These are phyloP conservation scores for Candida sanyaensis DNA, from an alignment of 1,139 yeast species.

Conservation along the genomic window DNA sequence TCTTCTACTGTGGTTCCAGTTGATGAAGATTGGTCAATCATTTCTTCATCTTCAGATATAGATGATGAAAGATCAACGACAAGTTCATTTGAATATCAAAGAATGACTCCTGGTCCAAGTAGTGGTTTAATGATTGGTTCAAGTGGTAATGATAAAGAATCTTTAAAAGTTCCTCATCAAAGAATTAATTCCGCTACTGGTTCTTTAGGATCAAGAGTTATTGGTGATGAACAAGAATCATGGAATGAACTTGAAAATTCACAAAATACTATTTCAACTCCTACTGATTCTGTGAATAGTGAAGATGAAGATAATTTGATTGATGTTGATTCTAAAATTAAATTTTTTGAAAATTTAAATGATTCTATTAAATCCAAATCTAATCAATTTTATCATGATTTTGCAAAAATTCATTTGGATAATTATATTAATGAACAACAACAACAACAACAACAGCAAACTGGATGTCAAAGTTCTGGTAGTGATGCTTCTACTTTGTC, in stretches of 20 bases:
- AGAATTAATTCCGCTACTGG: not conserved
- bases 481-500: not conserved
- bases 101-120: too few species aligned
- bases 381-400: constrained; percentile 23
- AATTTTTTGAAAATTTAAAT: constrained; percentile 31
- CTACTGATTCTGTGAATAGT: not conserved
- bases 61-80: constrained; percentile 38
- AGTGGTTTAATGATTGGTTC: not conserved
- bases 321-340: constrained; percentile 18
- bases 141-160: not conserved
- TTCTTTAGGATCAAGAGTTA: not conserved
- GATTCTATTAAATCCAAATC: constrained; percentile 28
- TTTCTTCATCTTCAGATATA: constrained; percentile 45
- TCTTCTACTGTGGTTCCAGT: constrained; percentile 1
- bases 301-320: not conserved
- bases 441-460: constrained; percentile 10
- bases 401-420: constrained; percentile 20
- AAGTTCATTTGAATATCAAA: constrained; percentile 15
- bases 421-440: constrained; percentile 17
- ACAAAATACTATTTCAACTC: not conserved
- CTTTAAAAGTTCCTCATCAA: constrained; percentile 11
- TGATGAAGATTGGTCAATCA: constrained; percentile 50
- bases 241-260: constrained; percentile 3
- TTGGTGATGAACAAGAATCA: not conserved
- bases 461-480: not conserved